These are phyloP conservation scores for Aphanomyces euteiches DNA, from an alignment of 352 stramenopile species.

Conservation along the genomic window DNA sequence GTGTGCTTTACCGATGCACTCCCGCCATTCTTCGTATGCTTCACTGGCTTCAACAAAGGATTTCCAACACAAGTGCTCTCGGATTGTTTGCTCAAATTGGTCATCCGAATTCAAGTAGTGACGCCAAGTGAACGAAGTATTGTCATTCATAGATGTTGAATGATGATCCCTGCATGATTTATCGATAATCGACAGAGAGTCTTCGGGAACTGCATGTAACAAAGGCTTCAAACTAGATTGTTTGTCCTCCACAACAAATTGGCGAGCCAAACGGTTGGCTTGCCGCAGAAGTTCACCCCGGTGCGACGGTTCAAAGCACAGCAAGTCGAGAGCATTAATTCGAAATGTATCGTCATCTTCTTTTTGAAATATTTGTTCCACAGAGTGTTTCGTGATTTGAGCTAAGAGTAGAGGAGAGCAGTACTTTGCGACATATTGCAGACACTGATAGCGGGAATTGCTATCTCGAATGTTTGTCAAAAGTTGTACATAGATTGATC, in stretches of 20 bases:
- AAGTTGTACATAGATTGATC: constrained; percentile 75
- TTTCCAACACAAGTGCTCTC: constrained; percentile 69
- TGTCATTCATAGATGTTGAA: neutral
- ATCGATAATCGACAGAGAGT: constrained; percentile 56
- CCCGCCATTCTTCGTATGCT: constrained; percentile 70
- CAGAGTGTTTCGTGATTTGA: constrained; percentile 52
- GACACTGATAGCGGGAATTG: constrained; percentile 60
- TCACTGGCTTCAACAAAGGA: constrained; percentile 59
- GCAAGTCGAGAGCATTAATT: constrained; percentile 62
- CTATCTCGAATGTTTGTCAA: constrained; percentile 54
- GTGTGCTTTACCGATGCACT: constrained; percentile 40
- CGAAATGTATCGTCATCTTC: constrained; percentile 30
- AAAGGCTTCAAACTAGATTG: constrained; percentile 55
- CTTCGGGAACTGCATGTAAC: constrained; percentile 57
- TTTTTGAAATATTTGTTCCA: constrained; percentile 41
- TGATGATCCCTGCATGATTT: constrained; percentile 24
- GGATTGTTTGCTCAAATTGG: constrained; percentile 54
- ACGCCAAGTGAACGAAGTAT: neutral
- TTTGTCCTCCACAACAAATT: constrained; percentile 74
- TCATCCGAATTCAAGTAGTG: constrained; percentile 37
- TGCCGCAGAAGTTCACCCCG: constrained; percentile 53
- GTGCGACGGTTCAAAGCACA: constrained; percentile 73
- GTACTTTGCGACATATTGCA: constrained; percentile 65
- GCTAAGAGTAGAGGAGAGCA: constrained; percentile 62
- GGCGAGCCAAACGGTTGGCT: constrained; percentile 56